Evolutionary conservation across 2,329 filamentous ascomycete genomes (phyloP), one percentile per base, ranked within the genome.

Genomic region (Xenoacremonium recifei): DNA sequence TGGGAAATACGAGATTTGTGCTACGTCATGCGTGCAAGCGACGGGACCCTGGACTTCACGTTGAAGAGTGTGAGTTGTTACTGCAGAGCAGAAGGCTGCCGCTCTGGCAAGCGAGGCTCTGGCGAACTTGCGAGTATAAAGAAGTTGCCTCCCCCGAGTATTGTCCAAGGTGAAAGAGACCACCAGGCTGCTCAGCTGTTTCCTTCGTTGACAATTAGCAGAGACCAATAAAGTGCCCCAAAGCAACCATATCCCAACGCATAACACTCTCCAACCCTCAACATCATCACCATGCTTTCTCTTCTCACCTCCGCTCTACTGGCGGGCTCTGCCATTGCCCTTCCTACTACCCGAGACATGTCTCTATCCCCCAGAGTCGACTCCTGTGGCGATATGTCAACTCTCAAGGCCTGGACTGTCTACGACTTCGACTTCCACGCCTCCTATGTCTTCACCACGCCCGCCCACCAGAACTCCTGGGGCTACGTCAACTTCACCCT

Each of bases 401-500:
- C n/a, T n/a, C 45, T 61, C 41, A 44, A 35, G 5, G 34, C 45
- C 21, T 78, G 74, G 72, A 59, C 55, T 1, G 50, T 76, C 35
- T 50, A 64, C 37, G 57, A 63, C 57, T 75, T 79, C 43, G 64
- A 67, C 54, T 78, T 65, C 62, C 66, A 72, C 54, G 68, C 68
- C n/a, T 65, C 62, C 13, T 73, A 70, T 57, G 60, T 65, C 48
- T 75, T 74, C 61, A 66, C 61, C 21, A 76, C 70, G 3, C 72
- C 75, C 1, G 62, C 71, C 6, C 74, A 77, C 60, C 69, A 76
- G 50, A 72, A 69, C 51, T 66, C 66, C 9, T 66, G 60, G 56
- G 73, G 72, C 35, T 64, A 63, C 42, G 67, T 72, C 40, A 63
- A 59, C 52, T 79, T 79, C 61, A 71, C 69, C 48, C 62, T 78